These are phyloP conservation scores for Colletotrichum tanaceti DNA, from an alignment of 2,329 filamentous ascomycete species.

Conservation along the genomic window DNA sequence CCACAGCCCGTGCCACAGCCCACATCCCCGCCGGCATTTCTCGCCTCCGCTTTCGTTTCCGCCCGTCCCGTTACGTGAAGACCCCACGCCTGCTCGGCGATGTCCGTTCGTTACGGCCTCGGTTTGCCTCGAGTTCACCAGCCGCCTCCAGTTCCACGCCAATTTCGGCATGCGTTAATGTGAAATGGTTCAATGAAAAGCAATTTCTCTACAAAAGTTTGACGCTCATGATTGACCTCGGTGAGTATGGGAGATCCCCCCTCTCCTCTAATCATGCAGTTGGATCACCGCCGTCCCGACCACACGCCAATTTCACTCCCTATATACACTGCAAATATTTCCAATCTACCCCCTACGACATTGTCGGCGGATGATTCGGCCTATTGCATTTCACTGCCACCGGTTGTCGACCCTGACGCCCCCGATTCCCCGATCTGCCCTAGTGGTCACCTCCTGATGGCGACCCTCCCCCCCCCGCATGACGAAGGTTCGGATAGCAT, in stretches of 20 bases:
- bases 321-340: neutral
- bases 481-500: neutral
- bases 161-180: neutral
- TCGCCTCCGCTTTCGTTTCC: constrained; percentile 22
- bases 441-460: constrained; percentile 1
- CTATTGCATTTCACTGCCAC: constrained; percentile 2
- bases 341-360: neutral
- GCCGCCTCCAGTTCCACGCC: neutral
- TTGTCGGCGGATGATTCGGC: constrained; percentile 10
- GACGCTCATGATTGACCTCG: neutral
- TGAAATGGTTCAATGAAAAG: neutral
- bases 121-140: neutral
- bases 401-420: neutral
- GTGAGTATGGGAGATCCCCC: constrained; percentile 13
- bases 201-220: neutral
- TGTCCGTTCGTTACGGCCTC: neutral
- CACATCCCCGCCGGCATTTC: neutral
- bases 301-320: constrained; percentile 11
- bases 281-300: constrained; percentile 25
- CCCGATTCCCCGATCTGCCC: neutral
- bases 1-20: no score
- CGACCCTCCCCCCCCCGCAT: constrained; percentile 4
- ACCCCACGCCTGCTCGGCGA: neutral
- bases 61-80: constrained; percentile 10
- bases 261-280: constrained; percentile 29